Evolutionary conservation across 2,329 filamentous ascomycete species (phyloP).

Genomic region (Colletotrichum camelliae): DNA sequence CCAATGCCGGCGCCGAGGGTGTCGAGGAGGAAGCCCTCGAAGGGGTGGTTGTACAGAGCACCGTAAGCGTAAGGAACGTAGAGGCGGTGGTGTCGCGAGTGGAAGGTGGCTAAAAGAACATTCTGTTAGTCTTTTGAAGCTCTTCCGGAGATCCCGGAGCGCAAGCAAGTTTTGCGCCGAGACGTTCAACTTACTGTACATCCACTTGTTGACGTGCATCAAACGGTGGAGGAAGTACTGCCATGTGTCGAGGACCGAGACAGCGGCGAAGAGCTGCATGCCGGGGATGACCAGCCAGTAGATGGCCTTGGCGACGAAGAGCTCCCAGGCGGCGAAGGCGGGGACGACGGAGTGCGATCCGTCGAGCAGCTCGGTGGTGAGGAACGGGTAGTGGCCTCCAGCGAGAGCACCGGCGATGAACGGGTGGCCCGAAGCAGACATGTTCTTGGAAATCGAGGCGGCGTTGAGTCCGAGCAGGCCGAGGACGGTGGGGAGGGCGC

Average conservation of each 20-base stretch:
- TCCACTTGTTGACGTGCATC: constrained; percentile 98
- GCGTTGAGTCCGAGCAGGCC: constrained; percentile 79
- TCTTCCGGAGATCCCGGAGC: background rate
- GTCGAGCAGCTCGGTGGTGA: constrained; percentile 63
- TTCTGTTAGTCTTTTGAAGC: background rate
- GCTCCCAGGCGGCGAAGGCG: constrained; percentile 84
- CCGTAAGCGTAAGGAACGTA: constrained; percentile 98
- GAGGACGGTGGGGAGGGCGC: constrained; percentile 75
- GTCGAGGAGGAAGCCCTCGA: constrained; percentile 93
- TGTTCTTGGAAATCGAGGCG: constrained; percentile 73
- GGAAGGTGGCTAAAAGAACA: constrained; percentile 72
- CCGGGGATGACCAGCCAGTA: constrained; percentile 81
- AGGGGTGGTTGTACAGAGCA: constrained; percentile 93
- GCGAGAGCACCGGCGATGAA: constrained; percentile 76
- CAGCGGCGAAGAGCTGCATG: constrained; percentile 77
- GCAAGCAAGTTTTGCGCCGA: constrained; percentile 27
- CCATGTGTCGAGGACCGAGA: constrained; percentile 89
- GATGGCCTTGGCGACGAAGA: constrained; percentile 73
- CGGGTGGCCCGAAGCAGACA: constrained; percentile 70
- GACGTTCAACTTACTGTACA: constrained; percentile 83
- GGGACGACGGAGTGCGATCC: constrained; percentile 61
- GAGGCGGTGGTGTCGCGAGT: constrained; percentile 93
- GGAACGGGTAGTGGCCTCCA: constrained; percentile 80
- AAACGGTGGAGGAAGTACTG: constrained; percentile 96
- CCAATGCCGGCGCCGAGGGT: constrained; percentile 85